Percentiles rank a stretch among this genome's conserved stretches.
Evolutionary conservation across 73 alveolate genomes (phyloP).

Genomic region (Paramecium caudatum): DNA sequence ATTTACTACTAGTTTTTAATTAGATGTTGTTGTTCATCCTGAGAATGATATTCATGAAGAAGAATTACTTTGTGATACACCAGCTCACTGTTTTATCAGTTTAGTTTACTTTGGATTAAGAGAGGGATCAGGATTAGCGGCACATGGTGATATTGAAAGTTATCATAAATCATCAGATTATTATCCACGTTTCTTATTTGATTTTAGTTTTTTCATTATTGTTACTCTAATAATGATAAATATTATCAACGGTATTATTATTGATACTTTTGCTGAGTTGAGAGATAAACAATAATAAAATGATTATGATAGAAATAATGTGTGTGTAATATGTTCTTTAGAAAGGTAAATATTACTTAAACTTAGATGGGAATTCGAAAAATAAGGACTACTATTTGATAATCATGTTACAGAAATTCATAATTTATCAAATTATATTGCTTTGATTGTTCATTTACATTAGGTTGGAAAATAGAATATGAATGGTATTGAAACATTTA

Average conservation of each 20-base stretch:
- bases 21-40: constrained; percentile 62
- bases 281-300: constrained; percentile 87
- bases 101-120: constrained; percentile 82
- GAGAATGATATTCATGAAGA: constrained; percentile 61
- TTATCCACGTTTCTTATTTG: constrained; percentile 83
- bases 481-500: constrained; percentile 25
- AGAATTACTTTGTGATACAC: constrained; percentile 74
- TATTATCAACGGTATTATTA: constrained; percentile 91
- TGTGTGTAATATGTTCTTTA: constrained; percentile 88
- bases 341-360: constrained; percentile 85
- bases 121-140: constrained; percentile 92
- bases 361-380: constrained; percentile 64
- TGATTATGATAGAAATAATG: constrained; percentile 86
- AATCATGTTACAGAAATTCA: not conserved
- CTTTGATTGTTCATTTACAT: not conserved
- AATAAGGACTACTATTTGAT: not conserved
- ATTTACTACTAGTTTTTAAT: constrained; percentile 72
- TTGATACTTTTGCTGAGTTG: constrained; percentile 93
- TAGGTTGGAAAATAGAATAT: not conserved
- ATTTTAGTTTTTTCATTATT: constrained; percentile 82
- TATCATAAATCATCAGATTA: constrained; percentile 76
- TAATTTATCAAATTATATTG: constrained; percentile 75
- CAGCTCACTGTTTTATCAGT: constrained; percentile 73
- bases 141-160: constrained; percentile 77
- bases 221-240: constrained; percentile 87